These are phyloP conservation scores for Phytophthora boehmeriae DNA, from an alignment of 352 stramenopile genomes.

Conservation along the genomic window DNA sequence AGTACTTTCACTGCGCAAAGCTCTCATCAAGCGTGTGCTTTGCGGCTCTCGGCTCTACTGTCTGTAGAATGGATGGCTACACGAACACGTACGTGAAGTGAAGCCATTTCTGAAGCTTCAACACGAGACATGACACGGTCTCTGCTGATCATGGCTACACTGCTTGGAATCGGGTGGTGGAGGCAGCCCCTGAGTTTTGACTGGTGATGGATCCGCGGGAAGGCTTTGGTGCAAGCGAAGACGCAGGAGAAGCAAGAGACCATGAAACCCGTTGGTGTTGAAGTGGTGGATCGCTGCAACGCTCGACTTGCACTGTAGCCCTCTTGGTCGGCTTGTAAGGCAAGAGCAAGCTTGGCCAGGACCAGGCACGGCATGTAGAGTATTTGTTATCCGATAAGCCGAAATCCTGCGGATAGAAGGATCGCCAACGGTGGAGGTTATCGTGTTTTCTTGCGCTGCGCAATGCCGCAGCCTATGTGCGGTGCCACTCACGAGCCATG, in stretches of 20 bases:
- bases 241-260: background rate
- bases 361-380: no score
- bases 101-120: constrained; percentile 1
- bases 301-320: no score
- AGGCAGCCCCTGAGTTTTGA: background rate
- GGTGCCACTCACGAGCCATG: no score
- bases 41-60: constrained; percentile 75
- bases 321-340: no score
- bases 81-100: background rate
- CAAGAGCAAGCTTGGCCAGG: no score
- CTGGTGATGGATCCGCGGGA: background rate
- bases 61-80: constrained; percentile 34
- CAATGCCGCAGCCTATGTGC: no score
- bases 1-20: constrained; percentile 58
- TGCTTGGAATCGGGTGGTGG: constrained; percentile 2
- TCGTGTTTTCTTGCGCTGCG: background rate
- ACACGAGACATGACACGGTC: background rate
- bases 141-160: background rate
- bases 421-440: background rate
- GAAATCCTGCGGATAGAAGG: no score
- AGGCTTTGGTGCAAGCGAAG: no score
- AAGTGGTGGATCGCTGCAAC: background rate
- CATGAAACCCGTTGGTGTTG: background rate
- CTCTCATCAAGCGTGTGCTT: constrained; percentile 61
- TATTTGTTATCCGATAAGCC: no score